Evolutionary conservation across 257 asterid genomes (phyloP), one percentile per base, ranked within the genome.

Genomic region (Ehretia macrophylla): DNA sequence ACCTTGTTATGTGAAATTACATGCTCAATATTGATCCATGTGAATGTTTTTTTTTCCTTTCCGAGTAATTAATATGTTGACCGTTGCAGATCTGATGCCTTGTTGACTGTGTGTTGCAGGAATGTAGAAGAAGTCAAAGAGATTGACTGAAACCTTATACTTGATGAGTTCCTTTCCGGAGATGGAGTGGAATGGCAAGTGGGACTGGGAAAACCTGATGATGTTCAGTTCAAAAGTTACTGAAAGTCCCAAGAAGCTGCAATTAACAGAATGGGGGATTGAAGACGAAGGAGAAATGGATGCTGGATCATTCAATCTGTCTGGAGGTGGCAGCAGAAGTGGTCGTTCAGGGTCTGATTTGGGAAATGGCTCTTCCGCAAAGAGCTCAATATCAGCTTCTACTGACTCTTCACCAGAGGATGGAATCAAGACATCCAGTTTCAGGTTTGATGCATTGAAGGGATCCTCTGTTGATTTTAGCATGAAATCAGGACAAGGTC

Each of bases 141-240:
- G 35, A 1, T 27, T 27, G 35, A 27, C 35, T 27, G 35, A 27
- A 27, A 1, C 35, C 4, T 27, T 27, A 27, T 27, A 27, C 35
- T 27, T 27, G 35, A 68, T 68, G 80, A 76, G 69, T 67, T 66
- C 59, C 57, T 67, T 66, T 17, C 45, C 77, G 54, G 87, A 77
- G 78, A 85, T 85, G 95, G 96, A 88, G 82, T 83, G 88, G 91
- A 81, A 65, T 71, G 55, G 80, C 1, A 85, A 75, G 79, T 88
- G 94, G 88, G 97, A 77, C 57, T 88, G 85, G 86, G 91, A 79
- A 49, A 80, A 79, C 74, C 58, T 80, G 21, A 82, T 67, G 40
- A 61, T 72, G 19, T 79, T 71, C 50, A 77, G 87, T 62, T 70
- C 94, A 32, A 84, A 84, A 71, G 67, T 80, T 32, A 70, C 70